Conservation (phyloP, 768 basidiomycete species). For the Gymnopilus junonius region DNA sequence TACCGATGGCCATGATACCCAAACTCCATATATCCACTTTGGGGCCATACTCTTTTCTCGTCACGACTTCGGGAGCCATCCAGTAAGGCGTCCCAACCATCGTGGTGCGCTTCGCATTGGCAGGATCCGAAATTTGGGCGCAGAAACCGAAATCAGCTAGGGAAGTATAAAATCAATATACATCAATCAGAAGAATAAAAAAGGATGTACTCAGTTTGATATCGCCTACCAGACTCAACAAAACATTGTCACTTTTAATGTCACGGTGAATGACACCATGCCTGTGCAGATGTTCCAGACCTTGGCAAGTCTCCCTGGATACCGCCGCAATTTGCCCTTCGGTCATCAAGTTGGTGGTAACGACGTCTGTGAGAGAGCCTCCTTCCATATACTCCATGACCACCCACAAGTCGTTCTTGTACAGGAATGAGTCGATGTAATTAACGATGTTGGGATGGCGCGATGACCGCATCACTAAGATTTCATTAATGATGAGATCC, state of each 20-base stretch:
- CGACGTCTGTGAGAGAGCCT: slow-evolving; percentile 92
- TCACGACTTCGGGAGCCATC: slow-evolving; percentile 99
- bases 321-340: slow-evolving; percentile 99
- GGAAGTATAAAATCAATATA: slow-evolving; percentile 12
- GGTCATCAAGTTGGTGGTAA: slow-evolving; percentile 94
- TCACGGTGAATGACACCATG: slow-evolving; percentile 99
- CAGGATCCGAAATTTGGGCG: slow-evolving; percentile 91
- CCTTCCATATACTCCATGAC: slow-evolving; percentile 99
- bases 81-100: slow-evolving; percentile 99
- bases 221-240: slow-evolving; percentile 91
- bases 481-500: slow-evolving; percentile 99
- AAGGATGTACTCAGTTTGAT: slow-evolving; percentile 91
- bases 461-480: slow-evolving; percentile 96
- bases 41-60: slow-evolving; percentile 95
- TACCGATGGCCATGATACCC: slow-evolving; percentile 96
- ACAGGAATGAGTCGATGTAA: slow-evolving; percentile 97
- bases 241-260: slow-evolving; percentile 98
- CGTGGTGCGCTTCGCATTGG: slow-evolving; percentile 90
- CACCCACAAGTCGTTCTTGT: slow-evolving; percentile 99
- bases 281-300: slow-evolving; percentile 91
- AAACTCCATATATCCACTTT: slow-evolving; percentile 99
- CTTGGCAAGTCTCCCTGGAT: slow-evolving; percentile 89
- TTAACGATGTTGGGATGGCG: slow-evolving; percentile 99
- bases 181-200: neutral
- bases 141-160: slow-evolving; percentile 98